Conservation (phyloP, 2,329 filamentous ascomycete species). For the Pezicula neosporulosa region DNA sequence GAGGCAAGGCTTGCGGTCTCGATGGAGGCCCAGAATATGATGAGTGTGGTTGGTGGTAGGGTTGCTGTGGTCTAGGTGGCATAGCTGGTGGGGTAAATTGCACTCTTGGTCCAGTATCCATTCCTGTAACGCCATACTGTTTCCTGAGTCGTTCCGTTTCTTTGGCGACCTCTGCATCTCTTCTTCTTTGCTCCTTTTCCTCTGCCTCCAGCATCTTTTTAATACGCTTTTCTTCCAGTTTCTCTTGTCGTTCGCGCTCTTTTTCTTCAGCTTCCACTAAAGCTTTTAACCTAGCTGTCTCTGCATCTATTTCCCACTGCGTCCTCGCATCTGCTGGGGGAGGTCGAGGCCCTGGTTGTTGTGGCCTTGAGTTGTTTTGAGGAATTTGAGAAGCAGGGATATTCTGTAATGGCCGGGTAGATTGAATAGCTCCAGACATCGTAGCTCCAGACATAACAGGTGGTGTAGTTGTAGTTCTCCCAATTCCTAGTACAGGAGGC, state of each 20-base stretch:
- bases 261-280: slow-evolving; percentile 41
- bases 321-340: slow-evolving; percentile 26
- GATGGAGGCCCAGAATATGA: slow-evolving; percentile 2
- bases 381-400: slow-evolving; percentile 19
- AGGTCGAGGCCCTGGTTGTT: slow-evolving; percentile 15
- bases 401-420: slow-evolving; percentile 5
- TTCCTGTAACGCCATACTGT: slow-evolving; percentile 51
- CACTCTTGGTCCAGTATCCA: slow-evolving; percentile 4
- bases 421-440: slow-evolving; percentile 15
- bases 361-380: slow-evolving; percentile 8
- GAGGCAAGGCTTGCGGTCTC: slow-evolving; percentile 9
- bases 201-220: slow-evolving; percentile 65
- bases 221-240: slow-evolving; percentile 53
- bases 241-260: slow-evolving; percentile 52
- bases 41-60: background rate
- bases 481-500: slow-evolving; percentile 18
- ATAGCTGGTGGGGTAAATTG: slow-evolving; percentile 11
- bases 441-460: slow-evolving; percentile 24
- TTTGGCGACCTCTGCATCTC: slow-evolving; percentile 61
- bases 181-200: slow-evolving; percentile 53
- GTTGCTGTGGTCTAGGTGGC: slow-evolving; percentile 10
- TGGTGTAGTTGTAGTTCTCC: slow-evolving; percentile 6
- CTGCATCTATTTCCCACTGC: slow-evolving; percentile 58
- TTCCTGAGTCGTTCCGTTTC: slow-evolving; percentile 80
- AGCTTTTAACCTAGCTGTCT: slow-evolving; percentile 69